Conservation (phyloP, 768 basidiomycete species). For the Tylopilus cervinicoccineus region DNA sequence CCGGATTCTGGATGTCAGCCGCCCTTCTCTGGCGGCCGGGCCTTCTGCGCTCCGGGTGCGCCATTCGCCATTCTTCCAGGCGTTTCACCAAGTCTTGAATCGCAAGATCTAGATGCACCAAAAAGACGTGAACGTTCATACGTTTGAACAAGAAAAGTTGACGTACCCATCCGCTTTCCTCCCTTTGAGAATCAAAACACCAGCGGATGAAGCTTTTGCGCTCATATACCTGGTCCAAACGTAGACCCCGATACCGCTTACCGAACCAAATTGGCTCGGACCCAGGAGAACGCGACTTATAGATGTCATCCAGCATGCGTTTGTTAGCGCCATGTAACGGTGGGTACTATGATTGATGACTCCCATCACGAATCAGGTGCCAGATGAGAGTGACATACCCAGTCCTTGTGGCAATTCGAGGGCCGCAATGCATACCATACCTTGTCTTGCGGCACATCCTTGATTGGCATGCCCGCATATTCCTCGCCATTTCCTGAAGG, state of each 20-base stretch:
- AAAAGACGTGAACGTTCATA: not conserved
- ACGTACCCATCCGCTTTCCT: constrained; percentile 5
- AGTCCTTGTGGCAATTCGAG: not conserved
- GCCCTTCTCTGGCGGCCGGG: constrained; percentile 3
- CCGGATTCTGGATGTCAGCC: constrained; percentile 8
- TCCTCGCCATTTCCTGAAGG: not conserved
- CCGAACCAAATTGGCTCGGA: constrained; percentile 22
- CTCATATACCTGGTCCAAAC: constrained; percentile 11
- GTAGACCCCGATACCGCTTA: constrained; percentile 12
- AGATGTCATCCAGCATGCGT: constrained; percentile 12
- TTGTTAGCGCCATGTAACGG: constrained; percentile 11
- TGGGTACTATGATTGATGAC: constrained; percentile 8
- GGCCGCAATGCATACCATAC: constrained; percentile 15
- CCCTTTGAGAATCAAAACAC: constrained; percentile 1
- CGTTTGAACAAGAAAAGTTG: not conserved
- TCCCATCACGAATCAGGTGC: not conserved
- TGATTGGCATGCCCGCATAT: constrained; percentile 1
- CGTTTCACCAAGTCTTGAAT: constrained; percentile 9
- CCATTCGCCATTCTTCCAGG: constrained; percentile 6
- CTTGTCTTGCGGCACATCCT: constrained; percentile 11
- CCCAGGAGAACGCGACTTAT: constrained; percentile 18
- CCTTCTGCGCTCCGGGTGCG: constrained; percentile 7
- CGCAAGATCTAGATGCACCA: constrained; percentile 4
- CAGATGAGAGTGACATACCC: constrained; percentile 5
- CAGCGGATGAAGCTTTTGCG: constrained; percentile 8